These are phyloP conservation scores for Ceriops zippeliana DNA, from an alignment of 345 rosid species.

Conservation along the genomic window DNA sequence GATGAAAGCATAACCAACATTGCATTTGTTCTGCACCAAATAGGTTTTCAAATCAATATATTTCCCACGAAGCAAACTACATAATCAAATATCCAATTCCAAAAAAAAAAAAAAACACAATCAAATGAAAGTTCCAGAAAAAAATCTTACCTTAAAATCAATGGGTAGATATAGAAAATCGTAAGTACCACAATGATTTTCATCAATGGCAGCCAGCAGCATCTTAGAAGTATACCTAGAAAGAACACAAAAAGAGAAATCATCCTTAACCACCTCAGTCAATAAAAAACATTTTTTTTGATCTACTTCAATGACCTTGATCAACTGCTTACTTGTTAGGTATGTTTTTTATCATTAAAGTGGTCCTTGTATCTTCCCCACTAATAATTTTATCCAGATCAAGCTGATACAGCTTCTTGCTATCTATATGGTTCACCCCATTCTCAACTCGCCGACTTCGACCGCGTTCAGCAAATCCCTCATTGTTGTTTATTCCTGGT, in stretches of 20 bases:
- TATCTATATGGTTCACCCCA: slow-evolving; percentile 48
- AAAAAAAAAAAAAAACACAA: background rate
- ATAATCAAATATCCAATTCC: background rate
- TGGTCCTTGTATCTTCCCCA: slow-evolving; percentile 48
- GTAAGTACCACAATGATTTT: slow-evolving; percentile 67
- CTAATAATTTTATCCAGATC: slow-evolving; percentile 69
- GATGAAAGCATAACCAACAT: slow-evolving; percentile 25
- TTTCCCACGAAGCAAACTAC: background rate
- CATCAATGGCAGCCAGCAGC: slow-evolving; percentile 81
- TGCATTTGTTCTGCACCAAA: slow-evolving; percentile 21
- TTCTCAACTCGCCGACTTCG: slow-evolving; percentile 41
- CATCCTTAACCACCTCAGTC: background rate
- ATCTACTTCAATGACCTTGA: background rate
- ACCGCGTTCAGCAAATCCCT: slow-evolving; percentile 50
- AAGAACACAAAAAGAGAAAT: background rate
- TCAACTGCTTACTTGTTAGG: slow-evolving; percentile 19
- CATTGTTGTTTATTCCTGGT: slow-evolving; percentile 39
- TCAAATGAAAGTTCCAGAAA: background rate
- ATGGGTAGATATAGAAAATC: slow-evolving; percentile 80
- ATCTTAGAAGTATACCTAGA: slow-evolving; percentile 76
- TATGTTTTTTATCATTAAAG: slow-evolving; percentile 32
- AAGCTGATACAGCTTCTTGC: slow-evolving; percentile 75
- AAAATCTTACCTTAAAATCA: slow-evolving; percentile 59
- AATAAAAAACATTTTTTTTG: background rate
- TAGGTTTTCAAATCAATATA: background rate